Percentiles rank a stretch among this genome's conserved stretches.
phyloP scores from a whole-genome alignment of 371 early-diverging fungal genomes.

The Batrachochytrium dendrobatidis region DNA sequence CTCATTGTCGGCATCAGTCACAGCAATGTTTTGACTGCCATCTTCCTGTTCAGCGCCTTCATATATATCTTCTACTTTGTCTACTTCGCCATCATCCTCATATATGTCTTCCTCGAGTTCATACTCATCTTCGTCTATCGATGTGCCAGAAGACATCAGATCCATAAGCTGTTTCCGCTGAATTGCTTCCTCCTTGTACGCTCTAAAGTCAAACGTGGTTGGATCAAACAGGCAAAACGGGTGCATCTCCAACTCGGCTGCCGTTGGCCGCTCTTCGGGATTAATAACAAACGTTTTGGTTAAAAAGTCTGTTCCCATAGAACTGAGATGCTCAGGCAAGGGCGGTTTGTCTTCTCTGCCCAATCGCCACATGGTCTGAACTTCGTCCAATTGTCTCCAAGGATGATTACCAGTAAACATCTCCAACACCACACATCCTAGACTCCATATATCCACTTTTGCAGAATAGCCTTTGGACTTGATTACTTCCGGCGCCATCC shows the following conservation, averaged over 20 bases:
- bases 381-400: conserved; percentile 83
- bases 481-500: conserved; percentile 97
- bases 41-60: conserved; percentile 5
- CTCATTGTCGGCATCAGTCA: too few relatives aligned
- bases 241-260: conserved; percentile 34
- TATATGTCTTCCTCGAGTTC: conserved; percentile 12
- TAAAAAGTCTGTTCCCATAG: conserved; percentile 70
- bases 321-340: conserved; percentile 60
- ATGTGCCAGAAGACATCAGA: background rate
- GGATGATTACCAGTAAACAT: conserved; percentile 95
- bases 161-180: conserved; percentile 3
- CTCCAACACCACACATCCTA: conserved; percentile 92
- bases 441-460: conserved; percentile 81
- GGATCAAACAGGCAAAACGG: conserved; percentile 20
- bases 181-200: conserved; percentile 22
- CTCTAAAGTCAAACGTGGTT: conserved; percentile 25
- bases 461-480: conserved; percentile 61
- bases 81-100: conserved; percentile 20
- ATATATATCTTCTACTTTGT: conserved; percentile 11
- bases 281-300: conserved; percentile 55
- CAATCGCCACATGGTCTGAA: conserved; percentile 85
- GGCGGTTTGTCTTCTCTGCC: conserved; percentile 75
- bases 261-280: conserved; percentile 48
- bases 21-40: too few relatives aligned
- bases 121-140: conserved; percentile 11